Evolutionary conservation across 2,329 filamentous ascomycete species (phyloP), one percentile per base, ranked within the genome.

Genomic region (Byssochlamys sp.): DNA sequence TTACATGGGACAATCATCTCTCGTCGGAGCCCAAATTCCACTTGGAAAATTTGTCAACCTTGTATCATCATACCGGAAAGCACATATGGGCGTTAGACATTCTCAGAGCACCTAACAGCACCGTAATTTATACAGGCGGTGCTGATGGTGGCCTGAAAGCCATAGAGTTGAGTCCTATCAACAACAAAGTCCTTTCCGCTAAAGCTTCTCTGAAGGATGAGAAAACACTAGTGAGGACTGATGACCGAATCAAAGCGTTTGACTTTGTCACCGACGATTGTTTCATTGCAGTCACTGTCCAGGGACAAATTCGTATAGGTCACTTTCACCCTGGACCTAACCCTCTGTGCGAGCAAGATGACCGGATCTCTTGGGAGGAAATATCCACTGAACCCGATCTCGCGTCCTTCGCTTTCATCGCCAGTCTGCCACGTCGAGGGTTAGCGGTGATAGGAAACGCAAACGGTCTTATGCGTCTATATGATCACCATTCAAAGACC

Each of bases 1-100:
- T 88, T 9, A 70, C 71, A 0, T 85, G n/a, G 58, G 61, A 65
- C 14, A 55, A 55, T 45, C 59, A 62, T 12, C 53, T 52, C 3
- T 53, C 35, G 1, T 55, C 62, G 10, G 54, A 35, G 49, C 59
- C 60, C 9, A 55, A 61, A 24, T 69, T 67, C 53, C 57, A 61
- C 1, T 60, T 73, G 45, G 64, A 27, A 25, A 64, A 88, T 54
- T 67, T 79, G 1, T 76, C 79, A 1, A 83, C 80, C 6, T 81
- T 84, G 54, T 78, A 81, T 2, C 82, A 84, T 59, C 91, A 97
- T 68, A 80, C 78, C 33, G 94, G 94, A 5, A 99, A 96, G 72
- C 91, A 96, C 68, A 85, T 97, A 5, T 97, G 92, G 91, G 86
- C 91, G 0, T 79, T 85, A 39, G 83, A 82, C 11, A 59, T 74